A percentile compares a stretch with the other conserved stretches of the same genome.
phyloP scores from a whole-genome alignment of 331 rosid genomes.

The Telfairia occidentalis region DNA sequence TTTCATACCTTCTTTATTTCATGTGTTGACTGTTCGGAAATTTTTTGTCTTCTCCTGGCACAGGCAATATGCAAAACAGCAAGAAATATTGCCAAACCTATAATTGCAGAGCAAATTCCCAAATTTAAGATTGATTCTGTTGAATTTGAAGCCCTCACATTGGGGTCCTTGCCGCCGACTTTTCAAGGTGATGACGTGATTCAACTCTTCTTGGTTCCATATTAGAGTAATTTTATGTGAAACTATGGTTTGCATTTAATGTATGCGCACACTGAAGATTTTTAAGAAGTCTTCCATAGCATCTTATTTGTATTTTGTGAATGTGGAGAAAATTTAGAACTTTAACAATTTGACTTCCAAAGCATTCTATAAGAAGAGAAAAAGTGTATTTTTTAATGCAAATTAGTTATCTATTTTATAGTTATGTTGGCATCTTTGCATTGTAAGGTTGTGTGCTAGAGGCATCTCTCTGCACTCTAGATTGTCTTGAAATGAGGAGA shows the following conservation, averaged over 20 bases:
- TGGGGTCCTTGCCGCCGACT: conserved; percentile 79
- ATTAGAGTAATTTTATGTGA: not conserved
- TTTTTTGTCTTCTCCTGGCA: not conserved
- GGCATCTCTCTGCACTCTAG: not conserved
- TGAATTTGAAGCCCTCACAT: conserved; percentile 62
- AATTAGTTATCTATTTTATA: not conserved
- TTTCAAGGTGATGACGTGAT: conserved; percentile 57
- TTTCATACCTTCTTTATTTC: not conserved
- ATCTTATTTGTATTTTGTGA: not conserved
- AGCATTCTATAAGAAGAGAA: not conserved
- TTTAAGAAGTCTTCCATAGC: not conserved
- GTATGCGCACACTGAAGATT: no score
- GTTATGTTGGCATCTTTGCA: not conserved
- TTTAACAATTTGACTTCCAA: not conserved
- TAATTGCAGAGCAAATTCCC: conserved; percentile 71
- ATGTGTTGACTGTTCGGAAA: not conserved
- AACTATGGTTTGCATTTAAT: not conserved
- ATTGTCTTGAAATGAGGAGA: not conserved
- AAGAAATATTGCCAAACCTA: conserved; percentile 58
- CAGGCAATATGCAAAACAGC: conserved; percentile 86
- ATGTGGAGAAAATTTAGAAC: not conserved
- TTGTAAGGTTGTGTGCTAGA: not conserved
- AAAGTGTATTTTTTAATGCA: not conserved
- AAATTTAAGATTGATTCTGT: conserved; percentile 66
- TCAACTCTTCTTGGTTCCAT: not conserved